Conservation (phyloP, 1,284 basidiomycete genomes). For the Porogramme epimiltina region DNA sequence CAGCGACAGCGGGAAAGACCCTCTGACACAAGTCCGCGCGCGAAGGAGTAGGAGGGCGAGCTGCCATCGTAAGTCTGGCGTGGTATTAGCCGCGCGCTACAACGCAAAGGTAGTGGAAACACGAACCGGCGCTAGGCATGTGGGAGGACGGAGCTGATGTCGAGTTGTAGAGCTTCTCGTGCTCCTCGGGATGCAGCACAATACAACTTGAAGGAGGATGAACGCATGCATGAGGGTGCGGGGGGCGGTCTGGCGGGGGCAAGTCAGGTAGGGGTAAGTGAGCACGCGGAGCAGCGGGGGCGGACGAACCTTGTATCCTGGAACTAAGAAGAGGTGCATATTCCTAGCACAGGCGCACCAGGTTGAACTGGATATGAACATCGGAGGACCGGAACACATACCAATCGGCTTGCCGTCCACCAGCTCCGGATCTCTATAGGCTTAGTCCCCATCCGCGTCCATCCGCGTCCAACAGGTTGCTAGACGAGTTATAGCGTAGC, state of each 20-base stretch:
- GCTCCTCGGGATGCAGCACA: slow-evolving; percentile 59
- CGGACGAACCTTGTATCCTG: slow-evolving; percentile 53
- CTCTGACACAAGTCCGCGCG: slow-evolving; percentile 11
- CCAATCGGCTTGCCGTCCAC: slow-evolving; percentile 53
- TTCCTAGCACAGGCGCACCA: slow-evolving; percentile 42
- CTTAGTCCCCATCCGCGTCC: slow-evolving; percentile 35
- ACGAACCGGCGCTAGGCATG: slow-evolving; percentile 7
- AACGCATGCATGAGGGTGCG: slow-evolving; percentile 61
- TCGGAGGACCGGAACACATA: slow-evolving; percentile 21
- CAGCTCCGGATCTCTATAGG: slow-evolving; percentile 37
- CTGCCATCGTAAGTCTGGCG: slow-evolving; percentile 18
- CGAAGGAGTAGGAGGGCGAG: slow-evolving; percentile 19
- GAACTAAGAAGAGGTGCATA: slow-evolving; percentile 46
- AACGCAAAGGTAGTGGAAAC: neutral
- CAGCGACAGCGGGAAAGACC: neutral
- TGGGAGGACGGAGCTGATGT: slow-evolving; percentile 27
- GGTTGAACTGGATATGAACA: neutral
- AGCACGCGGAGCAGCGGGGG: neutral
- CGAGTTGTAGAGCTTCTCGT: slow-evolving; percentile 59
- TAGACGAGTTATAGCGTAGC: slow-evolving; percentile 55
- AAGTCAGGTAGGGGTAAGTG: neutral
- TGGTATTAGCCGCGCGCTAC: no score
- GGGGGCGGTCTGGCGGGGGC: slow-evolving; percentile 43
- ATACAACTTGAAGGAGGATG: no score
- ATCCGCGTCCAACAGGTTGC: slow-evolving; percentile 52